These are phyloP conservation scores for Pseudogymnoascus sp. DNA, from an alignment of 2,329 filamentous ascomycete species.

Conservation along the genomic window DNA sequence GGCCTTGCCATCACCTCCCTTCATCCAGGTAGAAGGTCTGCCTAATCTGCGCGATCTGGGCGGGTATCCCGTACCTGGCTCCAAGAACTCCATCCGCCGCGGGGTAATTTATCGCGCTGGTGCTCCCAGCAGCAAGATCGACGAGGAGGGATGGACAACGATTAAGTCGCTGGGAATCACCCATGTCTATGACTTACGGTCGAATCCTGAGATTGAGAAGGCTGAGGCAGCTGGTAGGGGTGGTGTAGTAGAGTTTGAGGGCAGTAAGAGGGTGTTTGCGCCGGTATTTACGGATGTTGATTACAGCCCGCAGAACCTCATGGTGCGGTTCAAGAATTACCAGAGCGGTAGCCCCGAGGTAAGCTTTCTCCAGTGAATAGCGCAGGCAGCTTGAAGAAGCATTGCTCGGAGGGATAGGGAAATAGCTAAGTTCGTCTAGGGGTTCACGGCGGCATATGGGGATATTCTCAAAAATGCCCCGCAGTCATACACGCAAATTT, in stretches of 20 bases:
- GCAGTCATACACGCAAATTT: constrained; percentile 48
- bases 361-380: constrained; percentile 15
- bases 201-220: constrained; percentile 48
- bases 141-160: neutral
- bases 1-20: constrained; percentile 37
- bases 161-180: constrained; percentile 50
- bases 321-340: constrained; percentile 54
- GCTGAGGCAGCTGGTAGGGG: constrained; percentile 29
- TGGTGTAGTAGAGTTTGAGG: constrained; percentile 40
- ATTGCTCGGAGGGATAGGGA: neutral
- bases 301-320: constrained; percentile 56
- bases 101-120: constrained; percentile 60
- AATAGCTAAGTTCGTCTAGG: constrained; percentile 29
- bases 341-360: constrained; percentile 43
- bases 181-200: constrained; percentile 63
- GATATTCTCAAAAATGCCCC: constrained; percentile 51
- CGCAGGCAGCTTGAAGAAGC: neutral
- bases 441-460: constrained; percentile 57
- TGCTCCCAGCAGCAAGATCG: constrained; percentile 40
- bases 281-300: constrained; percentile 59
- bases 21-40: constrained; percentile 48
- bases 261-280: constrained; percentile 49
- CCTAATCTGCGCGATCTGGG: constrained; percentile 64
- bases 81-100: constrained; percentile 37
- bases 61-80: constrained; percentile 42